phyloP scores from a whole-genome alignment of 129 eudicot genomes.

The Escallonia rubra region DNA sequence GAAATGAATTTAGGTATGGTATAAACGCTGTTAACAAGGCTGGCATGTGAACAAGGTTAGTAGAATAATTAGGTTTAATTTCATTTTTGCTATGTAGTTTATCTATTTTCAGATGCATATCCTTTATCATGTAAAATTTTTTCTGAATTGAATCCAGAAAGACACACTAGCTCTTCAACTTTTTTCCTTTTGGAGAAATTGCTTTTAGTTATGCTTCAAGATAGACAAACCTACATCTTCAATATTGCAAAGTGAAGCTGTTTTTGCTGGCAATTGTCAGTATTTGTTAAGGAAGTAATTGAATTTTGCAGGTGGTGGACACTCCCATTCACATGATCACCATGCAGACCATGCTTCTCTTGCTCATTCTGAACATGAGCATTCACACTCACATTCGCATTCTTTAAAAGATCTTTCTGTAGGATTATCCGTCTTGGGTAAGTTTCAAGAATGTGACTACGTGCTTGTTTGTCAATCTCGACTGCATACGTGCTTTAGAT shows the following conservation, averaged over 20 bases:
- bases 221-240: background rate
- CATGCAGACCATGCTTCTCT: slow-evolving; percentile 40
- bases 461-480: background rate
- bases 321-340: slow-evolving; percentile 70
- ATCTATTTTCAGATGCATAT: too few relatives aligned
- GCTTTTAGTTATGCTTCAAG: background rate
- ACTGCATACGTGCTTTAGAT: background rate
- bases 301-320: slow-evolving; percentile 62
- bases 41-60: too few relatives aligned
- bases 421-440: slow-evolving; percentile 80
- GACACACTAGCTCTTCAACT: background rate
- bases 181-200: background rate
- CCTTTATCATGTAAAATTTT: too few relatives aligned
- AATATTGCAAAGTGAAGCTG: too few relatives aligned
- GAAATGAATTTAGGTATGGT: too few relatives aligned
- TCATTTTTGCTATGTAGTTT: too few relatives aligned
- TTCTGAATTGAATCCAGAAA: too few relatives aligned
- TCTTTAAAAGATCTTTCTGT: slow-evolving; percentile 86
- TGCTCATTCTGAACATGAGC: slow-evolving; percentile 39
- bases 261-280: background rate
- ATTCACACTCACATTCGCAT: slow-evolving; percentile 80
- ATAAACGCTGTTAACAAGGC: too few relatives aligned
- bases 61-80: too few relatives aligned
- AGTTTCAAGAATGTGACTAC: slow-evolving; percentile 9
- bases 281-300: background rate